These are phyloP conservation scores for Protomyces arabidopsidicola DNA, from an alignment of 1,139 yeast species.

Conservation along the genomic window DNA sequence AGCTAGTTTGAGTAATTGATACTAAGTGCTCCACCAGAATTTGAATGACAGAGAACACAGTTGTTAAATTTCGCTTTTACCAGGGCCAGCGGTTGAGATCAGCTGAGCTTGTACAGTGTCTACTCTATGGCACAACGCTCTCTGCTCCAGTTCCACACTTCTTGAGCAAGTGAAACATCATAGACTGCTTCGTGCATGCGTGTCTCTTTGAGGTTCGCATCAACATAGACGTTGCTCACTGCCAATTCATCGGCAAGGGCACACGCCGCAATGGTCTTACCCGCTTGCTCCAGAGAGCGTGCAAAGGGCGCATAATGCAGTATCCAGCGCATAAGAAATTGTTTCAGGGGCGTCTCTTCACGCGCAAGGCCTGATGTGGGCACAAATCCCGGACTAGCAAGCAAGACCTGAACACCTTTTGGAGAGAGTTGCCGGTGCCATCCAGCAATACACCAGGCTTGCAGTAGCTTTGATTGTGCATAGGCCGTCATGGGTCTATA, in stretches of 20 bases:
- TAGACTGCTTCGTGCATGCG: constrained; percentile 23
- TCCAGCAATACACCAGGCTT: constrained; percentile 7
- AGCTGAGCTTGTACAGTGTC: too few relatives aligned
- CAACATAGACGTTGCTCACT: neutral
- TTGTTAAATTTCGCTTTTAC: too few relatives aligned
- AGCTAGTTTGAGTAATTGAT: too few relatives aligned
- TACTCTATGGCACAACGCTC: neutral
- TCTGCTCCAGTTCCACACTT: constrained; percentile 19
- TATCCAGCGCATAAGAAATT: constrained; percentile 14
- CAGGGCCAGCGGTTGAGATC: too few relatives aligned
- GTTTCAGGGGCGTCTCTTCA: neutral
- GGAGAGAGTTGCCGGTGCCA: constrained; percentile 1
- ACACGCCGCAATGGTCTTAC: constrained; percentile 8
- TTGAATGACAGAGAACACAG: too few relatives aligned
- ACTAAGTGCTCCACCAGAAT: too few relatives aligned
- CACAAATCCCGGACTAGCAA: constrained; percentile 23
- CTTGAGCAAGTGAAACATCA: neutral
- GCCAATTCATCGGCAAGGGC: constrained; percentile 4
- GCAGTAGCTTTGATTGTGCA: constrained; percentile 10
- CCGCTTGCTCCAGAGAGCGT: constrained; percentile 12
- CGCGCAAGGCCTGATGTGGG: constrained; percentile 15
- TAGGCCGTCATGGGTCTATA: constrained; percentile 11
- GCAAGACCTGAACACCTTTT: neutral
- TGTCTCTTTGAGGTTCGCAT: neutral
- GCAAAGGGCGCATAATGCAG: constrained; percentile 18